These are phyloP conservation scores for Termitomyces sp. DNA, from an alignment of 768 basidiomycete genomes.

Conservation along the genomic window DNA sequence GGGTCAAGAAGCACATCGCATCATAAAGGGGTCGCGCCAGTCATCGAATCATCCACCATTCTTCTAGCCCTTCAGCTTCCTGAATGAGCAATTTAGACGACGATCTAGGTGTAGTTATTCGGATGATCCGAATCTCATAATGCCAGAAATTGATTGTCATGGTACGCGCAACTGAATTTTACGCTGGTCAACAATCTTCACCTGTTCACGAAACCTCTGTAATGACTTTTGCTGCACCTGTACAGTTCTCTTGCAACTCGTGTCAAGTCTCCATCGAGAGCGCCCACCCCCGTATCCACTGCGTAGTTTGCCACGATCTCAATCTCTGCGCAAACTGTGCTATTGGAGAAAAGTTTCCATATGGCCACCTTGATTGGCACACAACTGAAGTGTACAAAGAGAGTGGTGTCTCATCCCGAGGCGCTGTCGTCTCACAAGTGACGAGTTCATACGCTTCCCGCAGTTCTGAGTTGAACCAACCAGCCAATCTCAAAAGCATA, in stretches of 20 bases:
- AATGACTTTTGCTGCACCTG: background rate
- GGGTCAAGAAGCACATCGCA: background rate
- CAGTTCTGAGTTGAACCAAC: background rate
- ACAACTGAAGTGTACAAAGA: conserved; percentile 8
- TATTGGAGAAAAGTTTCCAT: conserved; percentile 7
- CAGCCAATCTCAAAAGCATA: background rate
- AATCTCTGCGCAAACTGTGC: conserved; percentile 11
- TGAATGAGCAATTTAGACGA: background rate
- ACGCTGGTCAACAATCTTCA: background rate
- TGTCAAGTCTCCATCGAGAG: conserved; percentile 4
- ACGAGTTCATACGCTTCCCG: background rate
- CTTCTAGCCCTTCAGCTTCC: background rate
- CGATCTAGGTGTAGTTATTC: background rate
- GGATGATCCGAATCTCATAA: background rate
- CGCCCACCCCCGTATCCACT: conserved; percentile 6
- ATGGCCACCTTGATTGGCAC: conserved; percentile 4
- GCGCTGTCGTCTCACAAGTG: conserved; percentile 4
- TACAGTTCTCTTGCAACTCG: conserved; percentile 6
- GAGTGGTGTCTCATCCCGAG: conserved; percentile 2
- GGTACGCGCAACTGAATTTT: background rate
- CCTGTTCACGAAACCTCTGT: background rate
- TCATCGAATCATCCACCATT: background rate
- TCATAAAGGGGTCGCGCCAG: background rate
- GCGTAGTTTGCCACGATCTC: conserved; percentile 7
- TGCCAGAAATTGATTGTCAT: background rate